Percentiles rank a stretch among this genome's conserved stretches.
These are phyloP conservation scores for Euphrasia arctica DNA, from an alignment of 305 asterid genomes.

Conservation along the genomic window DNA sequence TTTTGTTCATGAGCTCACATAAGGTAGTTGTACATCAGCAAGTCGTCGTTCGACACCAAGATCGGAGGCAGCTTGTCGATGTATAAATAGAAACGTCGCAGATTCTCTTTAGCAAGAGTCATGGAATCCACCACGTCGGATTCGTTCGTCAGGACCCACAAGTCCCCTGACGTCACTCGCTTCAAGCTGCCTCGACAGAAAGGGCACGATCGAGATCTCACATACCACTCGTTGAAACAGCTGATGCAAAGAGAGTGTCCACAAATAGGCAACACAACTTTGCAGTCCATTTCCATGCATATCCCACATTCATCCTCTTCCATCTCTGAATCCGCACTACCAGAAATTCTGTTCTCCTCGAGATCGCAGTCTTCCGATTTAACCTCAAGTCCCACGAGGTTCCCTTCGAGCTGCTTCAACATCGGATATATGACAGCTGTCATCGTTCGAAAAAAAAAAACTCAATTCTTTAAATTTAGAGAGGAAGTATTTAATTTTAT, in stretches of 20 bases:
- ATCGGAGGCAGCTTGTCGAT: constrained; percentile 48
- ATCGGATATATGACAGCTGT: constrained; percentile 70
- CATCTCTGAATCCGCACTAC: constrained; percentile 22
- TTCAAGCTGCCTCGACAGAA: constrained; percentile 65
- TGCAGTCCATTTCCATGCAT: constrained; percentile 35
- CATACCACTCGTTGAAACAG: constrained; percentile 57
- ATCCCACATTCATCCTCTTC: constrained; percentile 48
- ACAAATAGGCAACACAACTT: constrained; percentile 57
- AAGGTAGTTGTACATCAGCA: constrained; percentile 43
- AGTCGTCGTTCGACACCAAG: constrained; percentile 33
- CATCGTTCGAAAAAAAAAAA: background rate
- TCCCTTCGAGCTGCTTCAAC: constrained; percentile 58
- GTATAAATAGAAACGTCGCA: constrained; percentile 47
- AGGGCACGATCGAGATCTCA: constrained; percentile 56
- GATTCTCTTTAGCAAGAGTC: constrained; percentile 50
- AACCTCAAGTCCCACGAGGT: constrained; percentile 36
- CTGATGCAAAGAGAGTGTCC: constrained; percentile 57
- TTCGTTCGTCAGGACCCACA: constrained; percentile 47
- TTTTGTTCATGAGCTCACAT: constrained; percentile 30
- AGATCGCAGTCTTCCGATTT: constrained; percentile 24
- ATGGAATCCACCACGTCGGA: constrained; percentile 47
- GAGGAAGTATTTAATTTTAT: background rate
- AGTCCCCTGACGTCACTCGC: constrained; percentile 44
- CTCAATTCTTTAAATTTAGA: too few species aligned
- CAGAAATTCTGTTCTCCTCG: constrained; percentile 21